These are phyloP conservation scores for Sporisorium exsertum DNA, from an alignment of 1,284 basidiomycete species.

Conservation along the genomic window DNA sequence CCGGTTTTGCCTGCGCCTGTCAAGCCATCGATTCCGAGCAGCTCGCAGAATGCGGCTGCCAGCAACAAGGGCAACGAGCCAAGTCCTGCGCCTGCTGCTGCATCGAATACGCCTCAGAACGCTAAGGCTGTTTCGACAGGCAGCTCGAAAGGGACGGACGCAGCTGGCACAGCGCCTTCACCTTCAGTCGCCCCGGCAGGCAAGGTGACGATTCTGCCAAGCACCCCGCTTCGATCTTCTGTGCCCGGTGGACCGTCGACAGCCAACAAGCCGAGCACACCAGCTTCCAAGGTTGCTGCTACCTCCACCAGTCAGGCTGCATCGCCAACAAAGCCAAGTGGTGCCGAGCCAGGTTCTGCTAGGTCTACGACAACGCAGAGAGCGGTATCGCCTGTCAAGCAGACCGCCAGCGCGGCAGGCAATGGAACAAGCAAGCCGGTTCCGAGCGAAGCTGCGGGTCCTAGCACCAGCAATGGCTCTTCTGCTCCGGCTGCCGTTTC, in stretches of 20 bases:
- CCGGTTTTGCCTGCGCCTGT: slow-evolving; percentile 38
- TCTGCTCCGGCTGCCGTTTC: slow-evolving; percentile 5
- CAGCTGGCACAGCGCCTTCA: neutral
- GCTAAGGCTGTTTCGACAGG: neutral
- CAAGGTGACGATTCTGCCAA: slow-evolving; percentile 29
- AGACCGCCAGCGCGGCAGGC: neutral
- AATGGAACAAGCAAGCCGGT: slow-evolving; percentile 16
- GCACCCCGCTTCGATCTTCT: slow-evolving; percentile 28
- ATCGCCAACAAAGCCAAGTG: slow-evolving; percentile 13
- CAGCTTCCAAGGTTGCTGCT: slow-evolving; percentile 7
- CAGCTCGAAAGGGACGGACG: neutral
- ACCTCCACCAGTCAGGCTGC: neutral
- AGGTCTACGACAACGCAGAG: slow-evolving; percentile 13
- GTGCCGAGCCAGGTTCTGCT: neutral
- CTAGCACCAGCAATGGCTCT: neutral
- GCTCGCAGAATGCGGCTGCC: slow-evolving; percentile 12
- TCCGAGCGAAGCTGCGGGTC: slow-evolving; percentile 10
- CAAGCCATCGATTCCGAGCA: slow-evolving; percentile 29
- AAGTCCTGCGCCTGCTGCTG: neutral
- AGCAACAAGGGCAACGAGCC: slow-evolving; percentile 4
- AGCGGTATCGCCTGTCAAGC: slow-evolving; percentile 13
- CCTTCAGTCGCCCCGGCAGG: neutral
- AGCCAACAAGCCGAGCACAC: slow-evolving; percentile 8
- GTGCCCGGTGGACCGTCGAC: neutral
- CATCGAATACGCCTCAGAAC: neutral